Base-by-base conservation (phyloP, 331 rosid species). In the Malus hybrid region DNA sequence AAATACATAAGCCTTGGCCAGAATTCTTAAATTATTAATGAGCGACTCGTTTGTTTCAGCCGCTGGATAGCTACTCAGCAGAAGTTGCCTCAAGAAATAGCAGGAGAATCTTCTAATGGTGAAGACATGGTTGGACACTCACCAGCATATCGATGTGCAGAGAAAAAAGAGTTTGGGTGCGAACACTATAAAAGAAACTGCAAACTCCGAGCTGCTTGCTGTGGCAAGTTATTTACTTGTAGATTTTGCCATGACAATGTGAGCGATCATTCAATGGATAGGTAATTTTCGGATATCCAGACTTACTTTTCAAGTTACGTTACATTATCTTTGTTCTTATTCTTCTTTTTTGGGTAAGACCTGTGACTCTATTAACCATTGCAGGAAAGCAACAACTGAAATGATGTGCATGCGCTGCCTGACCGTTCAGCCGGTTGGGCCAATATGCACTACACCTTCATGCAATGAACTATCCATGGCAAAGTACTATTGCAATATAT, bases 41-140 rank as follows among this genome's bases (percentile, higher is more conserved):
- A 20, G 64, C 71, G 61, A 63, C 72, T 73, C 36, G 60, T 74
- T 73, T 78, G 53, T 79, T 82, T 82, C 73, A 95, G 99, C 82
- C 99, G 97, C 67, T 95, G 99, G 99, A 95, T 95, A 80, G 96
- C 99, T 55, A 79, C 97, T 39, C 99, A 95, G 84, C 99, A 95
- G 87, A 95, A 95, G 86, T 82, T 82, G 76, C 96, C 97, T 68
- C 90, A 92, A 82, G 81, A 79, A 71, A 71, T 70, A 76, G 81
- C 82, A 39, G 91, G 86, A 66, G 97, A 89, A 60, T 84, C 90
- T 56, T 83, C 93, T 46, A 87, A 80, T 75, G 84, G 86, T 76
- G 96, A 90, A 84, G 90, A 89, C 73, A 83, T 87, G 75, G 85
- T 77, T 75, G 98, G 93, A 75, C 73, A 73, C 30, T 70, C 84